Percentiles rank a stretch among this genome's conserved stretches.
phyloP scores from a whole-genome alignment of 805 yeast genomes.

The Ogataea zsoltii region DNA sequence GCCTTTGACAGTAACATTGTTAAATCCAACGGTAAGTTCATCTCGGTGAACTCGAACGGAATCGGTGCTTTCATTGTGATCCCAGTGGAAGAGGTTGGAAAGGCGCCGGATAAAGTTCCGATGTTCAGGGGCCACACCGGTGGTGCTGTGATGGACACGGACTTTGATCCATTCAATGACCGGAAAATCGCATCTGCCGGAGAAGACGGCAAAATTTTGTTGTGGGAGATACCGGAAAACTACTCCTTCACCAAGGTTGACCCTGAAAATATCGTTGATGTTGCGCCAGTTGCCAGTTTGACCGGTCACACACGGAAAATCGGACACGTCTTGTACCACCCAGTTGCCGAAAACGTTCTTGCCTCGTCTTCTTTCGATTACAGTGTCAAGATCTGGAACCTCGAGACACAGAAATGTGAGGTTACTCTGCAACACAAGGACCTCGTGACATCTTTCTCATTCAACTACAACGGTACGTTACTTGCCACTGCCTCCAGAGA shows the following conservation, averaged over 20 bases:
- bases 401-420: slow-evolving; percentile 69
- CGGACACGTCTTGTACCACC: slow-evolving; percentile 89
- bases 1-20: slow-evolving; percentile 96
- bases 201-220: slow-evolving; percentile 74
- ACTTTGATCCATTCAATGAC: slow-evolving; percentile 88
- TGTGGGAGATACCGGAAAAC: slow-evolving; percentile 87
- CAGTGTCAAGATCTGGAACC: slow-evolving; percentile 88
- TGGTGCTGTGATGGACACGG: slow-evolving; percentile 93
- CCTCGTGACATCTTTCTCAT: slow-evolving; percentile 88
- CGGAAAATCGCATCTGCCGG: slow-evolving; percentile 75
- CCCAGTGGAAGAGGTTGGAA: slow-evolving; percentile 84
- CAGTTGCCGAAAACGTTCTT: slow-evolving; percentile 80
- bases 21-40: slow-evolving; percentile 80
- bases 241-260: slow-evolving; percentile 66
- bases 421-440: slow-evolving; percentile 84
- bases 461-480: slow-evolving; percentile 85
- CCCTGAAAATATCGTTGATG: slow-evolving; percentile 57
- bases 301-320: slow-evolving; percentile 92
- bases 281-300: slow-evolving; percentile 68
- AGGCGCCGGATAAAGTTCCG: slow-evolving; percentile 90
- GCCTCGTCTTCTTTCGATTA: slow-evolving; percentile 92
- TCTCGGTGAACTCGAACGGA: slow-evolving; percentile 87
- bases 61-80: slow-evolving; percentile 98
- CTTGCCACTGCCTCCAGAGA: slow-evolving; percentile 91
- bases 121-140: slow-evolving; percentile 95